Percentiles rank a stretch among this genome's conserved stretches.
These are phyloP conservation scores for Globisporangium megalacanthum DNA, from an alignment of 352 stramenopile genomes.

Conservation along the genomic window DNA sequence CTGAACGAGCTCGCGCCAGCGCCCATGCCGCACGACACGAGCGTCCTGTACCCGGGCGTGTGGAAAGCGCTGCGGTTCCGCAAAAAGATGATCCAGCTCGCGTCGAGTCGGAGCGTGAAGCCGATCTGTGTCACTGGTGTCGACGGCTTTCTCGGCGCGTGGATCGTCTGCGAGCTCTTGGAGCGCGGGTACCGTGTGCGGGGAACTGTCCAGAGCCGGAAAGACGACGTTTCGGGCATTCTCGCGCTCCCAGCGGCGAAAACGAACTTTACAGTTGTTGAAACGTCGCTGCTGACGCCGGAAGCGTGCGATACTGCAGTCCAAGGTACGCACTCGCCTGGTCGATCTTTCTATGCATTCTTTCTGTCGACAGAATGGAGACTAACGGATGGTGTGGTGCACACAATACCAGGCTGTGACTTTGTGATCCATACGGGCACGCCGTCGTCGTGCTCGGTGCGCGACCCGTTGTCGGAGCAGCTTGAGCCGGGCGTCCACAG, in stretches of 20 bases:
- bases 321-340: conserved; percentile 26
- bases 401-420: conserved; percentile 35
- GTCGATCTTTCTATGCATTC: not conserved
- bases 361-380: not conserved
- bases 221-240: conserved; percentile 80
- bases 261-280: conserved; percentile 83
- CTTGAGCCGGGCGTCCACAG: conserved; percentile 83
- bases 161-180: conserved; percentile 81
- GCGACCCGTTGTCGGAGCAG: conserved; percentile 80
- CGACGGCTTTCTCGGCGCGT: conserved; percentile 80
- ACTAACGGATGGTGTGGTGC: not conserved
- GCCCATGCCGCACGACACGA: conserved; percentile 8
- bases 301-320: conserved; percentile 85
- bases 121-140: conserved; percentile 85
- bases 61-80: conserved; percentile 80
- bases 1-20: conserved; percentile 10
- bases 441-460: conserved; percentile 81
- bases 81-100: conserved; percentile 78
- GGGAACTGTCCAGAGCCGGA: conserved; percentile 82
- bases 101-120: conserved; percentile 66
- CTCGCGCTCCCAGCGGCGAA: conserved; percentile 57
- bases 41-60: conserved; percentile 65
- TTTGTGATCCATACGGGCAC: conserved; percentile 89
- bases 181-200: conserved; percentile 73
- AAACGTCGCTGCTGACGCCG: conserved; percentile 83